Evolutionary conservation across 345 rosid species (phyloP).

Genomic region (Aquilaria malaccensis): DNA sequence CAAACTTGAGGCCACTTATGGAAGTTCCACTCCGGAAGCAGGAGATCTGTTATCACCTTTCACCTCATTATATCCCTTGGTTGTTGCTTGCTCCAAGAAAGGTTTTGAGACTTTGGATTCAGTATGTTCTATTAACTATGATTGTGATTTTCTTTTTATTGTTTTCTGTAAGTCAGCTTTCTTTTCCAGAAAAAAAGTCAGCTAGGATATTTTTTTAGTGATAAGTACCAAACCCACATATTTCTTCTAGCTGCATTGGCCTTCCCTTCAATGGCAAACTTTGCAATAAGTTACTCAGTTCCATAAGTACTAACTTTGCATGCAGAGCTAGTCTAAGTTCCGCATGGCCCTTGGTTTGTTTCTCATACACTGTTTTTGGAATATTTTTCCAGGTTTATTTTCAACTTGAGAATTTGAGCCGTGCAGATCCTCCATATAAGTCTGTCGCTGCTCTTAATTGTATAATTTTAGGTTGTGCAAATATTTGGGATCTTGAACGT

Average conservation of each 20-base stretch:
- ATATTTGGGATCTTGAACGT: conserved; percentile 92
- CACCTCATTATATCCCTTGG: conserved; percentile 70
- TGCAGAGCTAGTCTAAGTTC: not conserved
- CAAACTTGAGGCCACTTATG: conserved; percentile 67
- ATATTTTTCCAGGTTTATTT: conserved; percentile 60
- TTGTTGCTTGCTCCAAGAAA: conserved; percentile 73
- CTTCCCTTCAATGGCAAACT: too few relatives aligned
- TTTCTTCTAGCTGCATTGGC: not conserved
- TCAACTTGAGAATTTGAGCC: conserved; percentile 75
- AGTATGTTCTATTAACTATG: conserved; percentile 30
- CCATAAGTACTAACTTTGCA: not conserved
- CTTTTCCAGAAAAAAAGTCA: not conserved
- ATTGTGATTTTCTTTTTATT: not conserved
- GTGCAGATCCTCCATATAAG: conserved; percentile 68
- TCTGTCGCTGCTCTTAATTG: conserved; percentile 94
- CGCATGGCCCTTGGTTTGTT: not conserved
- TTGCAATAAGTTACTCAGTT: too few relatives aligned
- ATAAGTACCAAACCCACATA: not conserved
- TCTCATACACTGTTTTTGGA: conserved; percentile 13
- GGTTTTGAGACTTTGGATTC: conserved; percentile 83
- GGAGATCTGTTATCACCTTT: conserved; percentile 87
- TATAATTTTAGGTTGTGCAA: conserved; percentile 86
- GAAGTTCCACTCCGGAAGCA: conserved; percentile 28
- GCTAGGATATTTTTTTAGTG: not conserved
- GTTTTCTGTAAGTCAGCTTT: conserved; percentile 2